A percentile compares a stretch with the other conserved stretches of the same genome.
phyloP scores from a whole-genome alignment of 768 basidiomycete species.

The Trametes elegans region DNA sequence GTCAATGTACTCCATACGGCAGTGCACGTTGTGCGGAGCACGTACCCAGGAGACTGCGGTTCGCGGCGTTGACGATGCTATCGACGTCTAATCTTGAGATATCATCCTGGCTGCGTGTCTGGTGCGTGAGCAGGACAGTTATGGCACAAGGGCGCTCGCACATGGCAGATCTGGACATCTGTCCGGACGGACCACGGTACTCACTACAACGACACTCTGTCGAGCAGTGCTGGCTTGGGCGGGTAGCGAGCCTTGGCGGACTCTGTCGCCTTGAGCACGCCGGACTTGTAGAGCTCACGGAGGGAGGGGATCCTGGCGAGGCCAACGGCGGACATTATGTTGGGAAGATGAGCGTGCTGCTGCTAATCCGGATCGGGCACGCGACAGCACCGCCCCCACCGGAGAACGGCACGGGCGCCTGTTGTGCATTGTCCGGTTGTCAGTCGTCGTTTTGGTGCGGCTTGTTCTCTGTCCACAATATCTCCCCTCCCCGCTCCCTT shows the following conservation, averaged over 20 bases:
- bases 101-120: constrained; percentile 62
- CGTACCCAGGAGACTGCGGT: constrained; percentile 64
- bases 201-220: constrained; percentile 68
- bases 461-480: constrained; percentile 27
- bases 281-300: constrained; percentile 47
- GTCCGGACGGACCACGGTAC: constrained; percentile 26
- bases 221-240: constrained; percentile 40
- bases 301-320: constrained; percentile 57
- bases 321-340: constrained; percentile 29
- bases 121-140: neutral
- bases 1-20: constrained; percentile 5
- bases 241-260: constrained; percentile 37
- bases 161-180: neutral
- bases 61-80: constrained; percentile 82
- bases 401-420: constrained; percentile 8
- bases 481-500: constrained; percentile 14
- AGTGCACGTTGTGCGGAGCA: neutral
- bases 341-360: neutral
- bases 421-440: neutral
- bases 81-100: constrained; percentile 73
- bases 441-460: constrained; percentile 21
- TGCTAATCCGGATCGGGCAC: neutral
- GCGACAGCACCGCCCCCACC: constrained; percentile 1
- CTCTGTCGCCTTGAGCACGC: constrained; percentile 37
- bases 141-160: constrained; percentile 6